phyloP scores from a whole-genome alignment of 345 rosid species.

The Lenwebbia sp. region DNA sequence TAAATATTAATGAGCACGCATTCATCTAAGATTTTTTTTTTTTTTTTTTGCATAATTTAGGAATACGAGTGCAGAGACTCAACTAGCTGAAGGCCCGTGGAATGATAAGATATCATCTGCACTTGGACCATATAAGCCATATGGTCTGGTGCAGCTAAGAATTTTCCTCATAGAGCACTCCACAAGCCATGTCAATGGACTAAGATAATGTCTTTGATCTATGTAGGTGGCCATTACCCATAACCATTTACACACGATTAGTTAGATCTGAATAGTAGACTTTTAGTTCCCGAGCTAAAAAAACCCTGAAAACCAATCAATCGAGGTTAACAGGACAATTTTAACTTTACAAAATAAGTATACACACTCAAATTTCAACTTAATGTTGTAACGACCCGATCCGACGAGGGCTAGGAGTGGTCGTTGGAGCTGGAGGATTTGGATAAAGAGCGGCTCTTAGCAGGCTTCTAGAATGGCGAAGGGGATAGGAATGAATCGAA shows the following conservation, averaged over 20 bases:
- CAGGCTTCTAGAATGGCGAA: too few relatives aligned
- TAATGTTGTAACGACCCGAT: not conserved
- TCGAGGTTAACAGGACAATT: not conserved
- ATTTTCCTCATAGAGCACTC: not conserved
- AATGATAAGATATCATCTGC: rapidly evolving
- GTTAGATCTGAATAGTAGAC: too few relatives aligned
- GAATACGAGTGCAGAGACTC: not conserved
- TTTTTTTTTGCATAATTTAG: too few relatives aligned
- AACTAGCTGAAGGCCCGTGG: not conserved
- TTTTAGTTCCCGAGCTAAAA: not conserved
- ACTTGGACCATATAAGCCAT: not conserved
- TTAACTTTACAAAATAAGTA: not conserved
- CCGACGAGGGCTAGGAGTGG: too few relatives aligned
- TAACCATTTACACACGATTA: not conserved
- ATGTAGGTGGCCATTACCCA: not conserved
- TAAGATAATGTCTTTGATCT: not conserved
- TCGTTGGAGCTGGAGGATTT: too few relatives aligned
- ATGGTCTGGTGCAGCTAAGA: not conserved
- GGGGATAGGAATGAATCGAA: too few relatives aligned
- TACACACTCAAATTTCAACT: not conserved
- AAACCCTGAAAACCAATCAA: not conserved
- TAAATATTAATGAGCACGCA: not conserved
- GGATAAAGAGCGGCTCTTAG: too few relatives aligned
- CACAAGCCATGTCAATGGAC: not conserved
- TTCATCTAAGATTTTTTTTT: too few relatives aligned